Base-by-base conservation (phyloP, 2,329 filamentous ascomycete species). In the Trichophaea hybrida region DNA sequence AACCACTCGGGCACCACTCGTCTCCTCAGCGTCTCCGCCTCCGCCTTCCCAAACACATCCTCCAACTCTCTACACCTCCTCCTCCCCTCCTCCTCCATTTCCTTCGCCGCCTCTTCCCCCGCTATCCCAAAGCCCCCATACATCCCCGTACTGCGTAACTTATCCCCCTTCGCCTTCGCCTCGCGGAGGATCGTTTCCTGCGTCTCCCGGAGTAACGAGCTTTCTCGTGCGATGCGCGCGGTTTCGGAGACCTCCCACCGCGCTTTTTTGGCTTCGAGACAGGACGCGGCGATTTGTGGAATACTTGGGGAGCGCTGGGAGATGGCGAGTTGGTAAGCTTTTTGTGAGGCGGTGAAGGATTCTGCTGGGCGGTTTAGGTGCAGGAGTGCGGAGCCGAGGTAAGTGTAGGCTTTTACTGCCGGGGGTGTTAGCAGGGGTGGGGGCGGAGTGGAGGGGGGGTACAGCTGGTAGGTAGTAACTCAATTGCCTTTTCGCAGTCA, bases 321-420 rank as follows among this genome's bases (percentile, higher is more conserved):
- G 15, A 82, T 75, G 71, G 85, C 89, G 5, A 85, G 73, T 3
- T 80, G 74, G 72, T 95, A 94, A 6, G 91, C 91, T 40, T 74
- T 77, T 31, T 84, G 75, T 0, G 86, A 88, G 60, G 81, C 81
- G 0, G 76, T 73, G 12, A 94, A 77, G 0, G 90, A 89, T 69
- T 84, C 84, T 60, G 87, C 81, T 38, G 81, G 83, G 65, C 85
- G 80, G 55, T 81, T 76, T 1, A 94, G 77, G 0, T 79, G 78
- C n/a, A 94, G 76, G 65, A 94, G 83, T 0, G 90, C 88, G 72
- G 94, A 86, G 2, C 88, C 83, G 32, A 94, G 79, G 70, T 89
- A 87, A 72, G 85, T 94, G 69, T 82, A 80, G 6, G 86, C 88
- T 73, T 97, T 97, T 75, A 94, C 57, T 61, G 24, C 17, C 32